A percentile compares a stretch with the other conserved stretches of the same genome.
Conservation (phyloP, 129 eudicot genomes). For the Apium graveolens region DNA sequence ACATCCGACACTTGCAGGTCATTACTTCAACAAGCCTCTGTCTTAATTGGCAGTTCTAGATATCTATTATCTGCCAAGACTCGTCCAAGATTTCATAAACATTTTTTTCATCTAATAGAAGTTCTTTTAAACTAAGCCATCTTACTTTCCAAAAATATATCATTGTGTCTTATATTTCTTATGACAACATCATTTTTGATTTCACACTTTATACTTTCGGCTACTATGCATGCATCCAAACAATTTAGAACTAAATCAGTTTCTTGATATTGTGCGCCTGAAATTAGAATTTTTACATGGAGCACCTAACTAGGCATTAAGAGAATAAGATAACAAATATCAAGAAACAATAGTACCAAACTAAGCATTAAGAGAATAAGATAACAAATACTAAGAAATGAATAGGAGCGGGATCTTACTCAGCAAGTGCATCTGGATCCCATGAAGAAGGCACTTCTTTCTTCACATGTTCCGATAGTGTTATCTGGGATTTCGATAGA, state of each 20-base stretch:
- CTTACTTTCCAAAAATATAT: neutral
- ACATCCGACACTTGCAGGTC: neutral
- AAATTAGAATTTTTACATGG: neutral
- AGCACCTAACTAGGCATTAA: neutral
- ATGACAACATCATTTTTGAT: no score
- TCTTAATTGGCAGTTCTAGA: neutral
- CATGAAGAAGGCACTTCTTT: slow-evolving; percentile 81
- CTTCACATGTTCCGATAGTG: slow-evolving; percentile 68
- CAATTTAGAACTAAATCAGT: neutral
- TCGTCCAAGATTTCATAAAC: neutral
- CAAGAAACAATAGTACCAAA: neutral
- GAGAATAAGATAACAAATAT: neutral
- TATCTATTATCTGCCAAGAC: neutral
- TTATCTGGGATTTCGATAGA: slow-evolving; percentile 63
- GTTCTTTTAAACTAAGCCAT: neutral
- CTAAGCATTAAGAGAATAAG: neutral
- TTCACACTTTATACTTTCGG: neutral
- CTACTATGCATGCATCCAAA: neutral
- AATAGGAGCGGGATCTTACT: slow-evolving; percentile 41
- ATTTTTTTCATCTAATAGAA: neutral
- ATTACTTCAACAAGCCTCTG: neutral
- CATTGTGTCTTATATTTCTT: neutral
- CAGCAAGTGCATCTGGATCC: slow-evolving; percentile 89
- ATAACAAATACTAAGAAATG: neutral
- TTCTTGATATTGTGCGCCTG: neutral